A percentile compares a stretch with the other conserved stretches of the same genome.
phyloP scores from a whole-genome alignment of 306 rosid species.

The Acacia crassicarpa region DNA sequence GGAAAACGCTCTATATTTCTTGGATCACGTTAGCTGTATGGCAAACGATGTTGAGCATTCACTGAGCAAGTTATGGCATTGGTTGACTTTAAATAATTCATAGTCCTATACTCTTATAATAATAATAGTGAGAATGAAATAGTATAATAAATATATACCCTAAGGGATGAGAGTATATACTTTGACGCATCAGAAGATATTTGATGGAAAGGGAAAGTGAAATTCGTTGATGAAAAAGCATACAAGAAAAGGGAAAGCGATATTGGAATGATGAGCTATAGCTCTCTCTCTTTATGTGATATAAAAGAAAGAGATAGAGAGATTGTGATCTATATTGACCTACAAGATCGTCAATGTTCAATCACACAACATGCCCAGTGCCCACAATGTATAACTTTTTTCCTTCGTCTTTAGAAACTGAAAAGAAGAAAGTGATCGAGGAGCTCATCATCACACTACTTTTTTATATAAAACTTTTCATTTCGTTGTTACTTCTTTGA shows the following conservation, averaged over 20 bases:
- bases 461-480: not conserved
- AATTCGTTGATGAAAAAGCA: conserved; percentile 18
- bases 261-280: not conserved
- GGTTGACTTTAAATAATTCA: not conserved
- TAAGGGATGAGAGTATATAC: not conserved
- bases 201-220: conserved; percentile 23
- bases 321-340: conserved; percentile 24
- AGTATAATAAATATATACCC: too few relatives aligned
- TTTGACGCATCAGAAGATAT: conserved; percentile 7
- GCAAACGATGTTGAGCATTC: conserved; percentile 21
- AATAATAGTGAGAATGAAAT: too few relatives aligned
- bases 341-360: conserved; percentile 5
- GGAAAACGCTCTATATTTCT: not conserved
- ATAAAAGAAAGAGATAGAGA: not conserved
- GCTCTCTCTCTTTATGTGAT: conserved; percentile 2
- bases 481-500: not conserved
- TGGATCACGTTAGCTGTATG: conserved; percentile 31
- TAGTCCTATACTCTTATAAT: too few relatives aligned
- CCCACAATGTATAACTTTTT: not conserved
- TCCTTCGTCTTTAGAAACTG: not conserved
- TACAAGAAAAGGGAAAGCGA: conserved; percentile 18
- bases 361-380: not conserved
- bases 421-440: conserved; percentile 2
- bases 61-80: conserved; percentile 31
- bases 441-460: not conserved